Evolutionary conservation across 768 basidiomycete genomes (phyloP), one percentile per base, ranked within the genome.

Genomic region (Boletus huronensis): DNA sequence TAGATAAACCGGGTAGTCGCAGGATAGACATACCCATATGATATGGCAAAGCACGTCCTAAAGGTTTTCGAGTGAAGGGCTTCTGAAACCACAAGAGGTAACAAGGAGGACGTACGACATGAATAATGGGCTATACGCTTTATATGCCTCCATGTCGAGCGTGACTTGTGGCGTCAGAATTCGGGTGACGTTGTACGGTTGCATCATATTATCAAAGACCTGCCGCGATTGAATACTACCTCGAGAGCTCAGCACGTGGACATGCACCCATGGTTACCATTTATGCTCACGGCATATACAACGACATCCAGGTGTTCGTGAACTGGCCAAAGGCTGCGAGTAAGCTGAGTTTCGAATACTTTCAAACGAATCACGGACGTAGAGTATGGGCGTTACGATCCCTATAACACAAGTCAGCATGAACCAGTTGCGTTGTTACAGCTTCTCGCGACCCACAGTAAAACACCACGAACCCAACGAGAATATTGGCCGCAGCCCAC

Each of bases 401-500:
- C 69, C 69, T 70, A 14, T 5, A 19, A 0, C 6, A 51, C 9
- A 16, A 16, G 17, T 65, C n/a, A 58, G 43, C 31, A 50, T 11
- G 19, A 28, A 34, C 40, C 13, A 23, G 21, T 11, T 32, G 3
- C 7, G 0, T 13, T 29, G 44, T 36, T 19, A 14, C 36, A 25
- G 25, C 6, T 21, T 39, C 16, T 50, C 19, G 25, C 3, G 50
- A 45, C 54, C 58, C 59, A 82, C 83, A 90, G 74, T 83, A 90
- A 74, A 91, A 86, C 68, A 87, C 73, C 16, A 85, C 74, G 61
- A 90, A 84, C 6, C 87, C 84, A 58, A 70, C 71, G 10, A 82
- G 72, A 58, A 89, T 77, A 66, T 90, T 90, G n/a, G 82, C 87
- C 60, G 82, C 79, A 3, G 88, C 87, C 87, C 88, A 90, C 87